Percentiles rank a stretch among this genome's conserved stretches.
Evolutionary conservation across 805 yeast genomes (phyloP).

Genomic region (Ogataea pini): DNA sequence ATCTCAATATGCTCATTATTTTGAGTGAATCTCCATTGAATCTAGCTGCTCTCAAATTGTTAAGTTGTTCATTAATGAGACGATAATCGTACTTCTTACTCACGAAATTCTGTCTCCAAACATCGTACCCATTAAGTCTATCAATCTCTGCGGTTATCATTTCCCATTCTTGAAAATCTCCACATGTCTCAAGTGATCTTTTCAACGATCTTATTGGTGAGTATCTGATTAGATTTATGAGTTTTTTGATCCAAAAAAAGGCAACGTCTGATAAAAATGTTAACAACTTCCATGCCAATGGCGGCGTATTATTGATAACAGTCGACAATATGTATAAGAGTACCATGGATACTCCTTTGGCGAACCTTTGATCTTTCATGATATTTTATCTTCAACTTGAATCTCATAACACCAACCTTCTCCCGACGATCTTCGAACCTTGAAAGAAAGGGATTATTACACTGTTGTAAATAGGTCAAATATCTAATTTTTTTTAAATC

Average conservation of each 20-base stretch:
- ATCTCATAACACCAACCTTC: too few species aligned
- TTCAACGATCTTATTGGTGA: constrained; percentile 25
- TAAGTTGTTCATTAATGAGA: constrained; percentile 73
- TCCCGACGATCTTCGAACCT: too few species aligned
- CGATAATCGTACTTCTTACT: constrained; percentile 82
- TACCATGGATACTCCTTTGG: constrained; percentile 22
- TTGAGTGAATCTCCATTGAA: constrained; percentile 54
- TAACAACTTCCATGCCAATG: constrained; percentile 28
- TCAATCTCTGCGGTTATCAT: constrained; percentile 50
- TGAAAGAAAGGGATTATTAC: too few species aligned
- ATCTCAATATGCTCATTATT: constrained; percentile 67
- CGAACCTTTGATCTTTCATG: constrained; percentile 12
- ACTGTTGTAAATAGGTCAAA: too few species aligned
- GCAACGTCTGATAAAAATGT: constrained; percentile 45
- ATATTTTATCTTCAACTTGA: neutral
- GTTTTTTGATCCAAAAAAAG: constrained; percentile 46
- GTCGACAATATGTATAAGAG: constrained; percentile 16
- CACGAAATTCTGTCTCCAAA: constrained; percentile 82
- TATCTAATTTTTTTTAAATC: neutral
- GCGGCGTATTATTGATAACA: constrained; percentile 27
- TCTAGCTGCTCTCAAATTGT: constrained; percentile 62
- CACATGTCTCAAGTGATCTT: constrained; percentile 42
- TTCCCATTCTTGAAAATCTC: constrained; percentile 73
- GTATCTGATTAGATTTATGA: constrained; percentile 17
- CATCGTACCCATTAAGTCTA: constrained; percentile 51